Evolutionary conservation across 2,329 filamentous ascomycete species (phyloP).

Genomic region (Aspergillus sp.): DNA sequence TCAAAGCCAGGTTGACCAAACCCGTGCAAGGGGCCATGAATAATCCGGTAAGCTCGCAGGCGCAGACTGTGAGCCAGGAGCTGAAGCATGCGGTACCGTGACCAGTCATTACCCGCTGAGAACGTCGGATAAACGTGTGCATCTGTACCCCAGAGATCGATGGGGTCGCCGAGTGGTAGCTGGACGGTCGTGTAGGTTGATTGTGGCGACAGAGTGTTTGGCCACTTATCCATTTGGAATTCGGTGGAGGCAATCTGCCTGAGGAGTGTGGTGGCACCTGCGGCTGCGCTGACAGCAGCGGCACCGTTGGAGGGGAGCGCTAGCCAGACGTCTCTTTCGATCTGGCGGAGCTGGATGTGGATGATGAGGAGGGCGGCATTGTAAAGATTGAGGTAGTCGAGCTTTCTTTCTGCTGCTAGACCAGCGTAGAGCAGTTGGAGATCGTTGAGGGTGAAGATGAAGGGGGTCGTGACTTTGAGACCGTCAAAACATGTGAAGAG

Average conservation of each 20-base stretch:
- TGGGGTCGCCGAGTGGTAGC: neutral
- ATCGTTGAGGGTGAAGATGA: conserved; percentile 7
- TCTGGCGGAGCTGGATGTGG: conserved; percentile 1
- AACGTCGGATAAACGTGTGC: conserved; percentile 6
- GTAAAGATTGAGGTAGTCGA: neutral
- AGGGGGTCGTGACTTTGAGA: neutral
- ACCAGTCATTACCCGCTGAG: conserved; percentile 3
- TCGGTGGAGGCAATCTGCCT: neutral
- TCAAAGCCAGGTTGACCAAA: neutral
- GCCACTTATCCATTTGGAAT: neutral
- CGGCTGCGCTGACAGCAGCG: neutral
- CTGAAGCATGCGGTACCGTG: conserved; percentile 8
- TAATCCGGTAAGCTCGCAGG: conserved; percentile 1
- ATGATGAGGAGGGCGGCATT: conserved; percentile 4
- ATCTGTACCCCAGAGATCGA: neutral
- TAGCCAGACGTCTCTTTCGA: neutral
- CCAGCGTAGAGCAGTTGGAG: conserved; percentile 1
- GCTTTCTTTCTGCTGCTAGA: neutral
- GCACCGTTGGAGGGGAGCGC: neutral
- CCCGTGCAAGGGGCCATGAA: neutral
- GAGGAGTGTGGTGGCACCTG: neutral
- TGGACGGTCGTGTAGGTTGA: conserved; percentile 2
- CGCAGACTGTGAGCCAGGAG: conserved; percentile 1
- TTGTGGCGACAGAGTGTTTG: neutral
- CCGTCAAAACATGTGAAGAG: conserved; percentile 7